A percentile compares a stretch with the other conserved stretches of the same genome.
Conservation (phyloP, 75 land plant species). For the Larix kaempferi region DNA sequence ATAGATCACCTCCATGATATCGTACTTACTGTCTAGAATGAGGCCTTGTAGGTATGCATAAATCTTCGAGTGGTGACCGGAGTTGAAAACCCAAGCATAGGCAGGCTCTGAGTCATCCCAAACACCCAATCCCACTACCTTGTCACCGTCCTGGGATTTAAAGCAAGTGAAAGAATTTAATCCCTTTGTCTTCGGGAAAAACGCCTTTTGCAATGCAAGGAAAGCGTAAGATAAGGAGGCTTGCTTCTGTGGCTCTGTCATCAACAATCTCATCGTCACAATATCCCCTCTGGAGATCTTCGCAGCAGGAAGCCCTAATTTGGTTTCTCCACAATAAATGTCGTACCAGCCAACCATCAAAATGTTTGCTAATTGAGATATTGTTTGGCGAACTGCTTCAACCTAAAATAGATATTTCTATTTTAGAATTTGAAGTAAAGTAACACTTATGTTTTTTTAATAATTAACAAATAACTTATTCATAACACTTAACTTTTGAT, state of each 20-base stretch:
- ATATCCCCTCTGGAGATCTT: slow-evolving; percentile 30
- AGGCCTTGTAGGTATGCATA: slow-evolving; percentile 21
- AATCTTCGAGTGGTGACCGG: slow-evolving; percentile 10
- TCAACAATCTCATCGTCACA: slow-evolving; percentile 10
- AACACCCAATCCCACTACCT: slow-evolving; percentile 23
- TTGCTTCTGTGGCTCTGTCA: not conserved
- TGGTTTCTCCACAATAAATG: slow-evolving; percentile 35
- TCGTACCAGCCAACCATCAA: slow-evolving; percentile 16
- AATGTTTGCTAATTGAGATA: slow-evolving; percentile 27
- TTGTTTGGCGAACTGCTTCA: not conserved
- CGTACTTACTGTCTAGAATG: slow-evolving; percentile 19
- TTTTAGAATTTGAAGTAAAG: no score
- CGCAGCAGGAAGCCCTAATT: slow-evolving; percentile 18
- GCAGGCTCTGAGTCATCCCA: slow-evolving; percentile 39
- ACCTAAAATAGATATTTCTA: no score
- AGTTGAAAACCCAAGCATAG: slow-evolving; percentile 35
- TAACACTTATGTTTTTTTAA: no score
- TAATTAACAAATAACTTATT: no score
- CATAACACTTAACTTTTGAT: no score
- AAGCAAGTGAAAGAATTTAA: slow-evolving; percentile 28
- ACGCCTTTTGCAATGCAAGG: slow-evolving; percentile 32
- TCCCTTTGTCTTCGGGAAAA: slow-evolving; percentile 33
- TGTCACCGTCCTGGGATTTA: slow-evolving; percentile 19
- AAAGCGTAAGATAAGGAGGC: slow-evolving; percentile 29
- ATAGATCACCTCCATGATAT: slow-evolving; percentile 37